These are phyloP conservation scores for Amanita pseudoporphyria DNA, from an alignment of 768 basidiomycete species.

Conservation along the genomic window DNA sequence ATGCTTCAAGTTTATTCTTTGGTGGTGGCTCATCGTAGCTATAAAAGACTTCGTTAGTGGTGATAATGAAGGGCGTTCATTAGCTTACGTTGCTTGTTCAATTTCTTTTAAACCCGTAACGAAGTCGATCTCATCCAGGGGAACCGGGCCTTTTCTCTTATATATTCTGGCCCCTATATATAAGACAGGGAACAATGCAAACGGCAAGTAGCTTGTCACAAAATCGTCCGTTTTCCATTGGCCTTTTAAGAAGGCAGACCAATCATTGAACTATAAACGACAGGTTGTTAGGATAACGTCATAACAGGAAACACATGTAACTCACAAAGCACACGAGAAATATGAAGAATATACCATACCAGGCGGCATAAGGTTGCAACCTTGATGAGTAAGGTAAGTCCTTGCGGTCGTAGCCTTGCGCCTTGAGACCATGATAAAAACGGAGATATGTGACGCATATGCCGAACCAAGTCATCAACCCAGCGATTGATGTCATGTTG, in stretches of 20 bases:
- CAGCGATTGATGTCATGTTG: constrained; percentile 61
- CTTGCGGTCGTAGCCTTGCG: constrained; percentile 65
- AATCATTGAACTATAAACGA: constrained; percentile 30
- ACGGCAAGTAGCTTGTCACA: constrained; percentile 75
- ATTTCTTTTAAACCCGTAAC: constrained; percentile 58
- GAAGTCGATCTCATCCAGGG: constrained; percentile 77
- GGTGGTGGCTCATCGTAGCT: constrained; percentile 66
- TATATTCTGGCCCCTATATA: constrained; percentile 52
- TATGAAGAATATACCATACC: constrained; percentile 34
- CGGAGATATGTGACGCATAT: constrained; percentile 72
- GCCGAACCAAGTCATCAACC: constrained; percentile 77
- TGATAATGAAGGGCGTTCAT: not conserved
- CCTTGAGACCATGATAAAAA: constrained; percentile 77
- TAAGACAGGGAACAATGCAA: constrained; percentile 64
- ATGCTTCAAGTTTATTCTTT: constrained; percentile 51
- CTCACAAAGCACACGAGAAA: constrained; percentile 55
- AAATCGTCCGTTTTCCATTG: constrained; percentile 51
- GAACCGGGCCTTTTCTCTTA: constrained; percentile 36
- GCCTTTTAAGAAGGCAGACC: constrained; percentile 31
- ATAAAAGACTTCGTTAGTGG: constrained; percentile 1
- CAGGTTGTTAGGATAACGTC: not conserved
- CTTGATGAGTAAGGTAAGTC: constrained; percentile 60
- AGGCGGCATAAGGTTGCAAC: constrained; percentile 70
- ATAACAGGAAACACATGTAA: constrained; percentile 6
- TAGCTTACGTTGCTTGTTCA: constrained; percentile 47